Base-by-base conservation (phyloP, 2,329 filamentous ascomycete genomes). In the Fusarium sp. region DNA sequence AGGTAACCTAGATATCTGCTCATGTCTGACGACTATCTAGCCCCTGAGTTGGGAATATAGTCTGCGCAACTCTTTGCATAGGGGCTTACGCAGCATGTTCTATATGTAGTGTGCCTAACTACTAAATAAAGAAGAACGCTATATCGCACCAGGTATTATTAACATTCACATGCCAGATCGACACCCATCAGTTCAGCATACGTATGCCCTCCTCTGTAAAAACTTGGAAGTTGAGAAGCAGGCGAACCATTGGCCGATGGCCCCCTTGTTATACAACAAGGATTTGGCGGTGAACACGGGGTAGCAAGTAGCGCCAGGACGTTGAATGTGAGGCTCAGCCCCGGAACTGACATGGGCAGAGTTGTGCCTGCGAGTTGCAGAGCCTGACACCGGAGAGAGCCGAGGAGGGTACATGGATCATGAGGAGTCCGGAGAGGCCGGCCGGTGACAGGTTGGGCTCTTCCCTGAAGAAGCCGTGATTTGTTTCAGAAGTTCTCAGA, bases 361-460 rank as follows among this genome's bases (percentile, higher is more conserved):
- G 54, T 58, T 31, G 54, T 50, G 23, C 40, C 27, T 31, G 16
- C 18, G 36, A 48, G 47, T 31, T 37, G 50, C 15, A 48, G 36
- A 44, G 65, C 60, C 58, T 65, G 59, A 58, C 48, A 68, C 67
- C 59, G 68, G 68, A 55, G 65, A 30, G 54, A 70, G 56, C 68
- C 68, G 68, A 70, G 55, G 43, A 46, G 66, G 27, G 41, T 62
- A 56, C 39, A 51, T 30, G 28, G 34, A 51, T 43, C 36, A 54
- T 27, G 39, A 47, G 55, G 47, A 36, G n/a, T 12, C 54, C 60
- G 41, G 43, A 36, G 53, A 15, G 46, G 41, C 55, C 44, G 27
- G 37, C 55, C 50, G 55, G 47, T 52, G 51, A 64, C 23, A 43
- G 40, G 51, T 50, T 68, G 59, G 60, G 60, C 53, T 62, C 60